Evolutionary conservation across 495 filamentous ascomycete species (phyloP).

Genomic region (Evernia prunastri): DNA sequence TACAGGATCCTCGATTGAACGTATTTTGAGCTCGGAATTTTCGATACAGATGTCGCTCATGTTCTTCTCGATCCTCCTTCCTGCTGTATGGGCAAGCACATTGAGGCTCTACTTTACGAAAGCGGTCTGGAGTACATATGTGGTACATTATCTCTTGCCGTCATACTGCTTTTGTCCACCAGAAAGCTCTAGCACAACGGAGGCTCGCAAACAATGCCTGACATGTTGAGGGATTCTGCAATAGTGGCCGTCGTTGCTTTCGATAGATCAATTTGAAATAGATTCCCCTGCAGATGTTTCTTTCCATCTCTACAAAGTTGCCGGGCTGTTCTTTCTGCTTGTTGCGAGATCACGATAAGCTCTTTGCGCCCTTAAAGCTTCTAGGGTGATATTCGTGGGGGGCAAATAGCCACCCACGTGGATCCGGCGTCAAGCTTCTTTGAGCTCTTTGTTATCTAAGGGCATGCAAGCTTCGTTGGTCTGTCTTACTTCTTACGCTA

Average conservation of each 20-base stretch:
- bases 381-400: constrained; percentile 7
- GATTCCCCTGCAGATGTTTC: neutral
- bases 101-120: neutral
- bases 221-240: neutral
- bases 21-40: neutral
- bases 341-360: neutral
- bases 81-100: neutral
- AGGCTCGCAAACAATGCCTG: neutral
- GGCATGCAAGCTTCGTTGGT: neutral
- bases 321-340: neutral
- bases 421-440: neutral
- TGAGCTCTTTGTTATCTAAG: neutral
- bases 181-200: neutral
- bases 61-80: neutral
- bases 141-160: neutral
- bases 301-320: neutral
- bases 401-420: neutral
- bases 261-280: neutral
- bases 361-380: constrained; percentile 3
- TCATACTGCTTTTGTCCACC: neutral
- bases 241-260: neutral
- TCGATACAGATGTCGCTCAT: neutral
- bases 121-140: neutral
- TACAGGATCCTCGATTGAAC: neutral
- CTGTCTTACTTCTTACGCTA: neutral